A percentile compares a stretch with the other conserved stretches of the same genome.
These are phyloP conservation scores for Suillus fuscotomentosus DNA, from an alignment of 768 basidiomycete genomes.

Conservation along the genomic window DNA sequence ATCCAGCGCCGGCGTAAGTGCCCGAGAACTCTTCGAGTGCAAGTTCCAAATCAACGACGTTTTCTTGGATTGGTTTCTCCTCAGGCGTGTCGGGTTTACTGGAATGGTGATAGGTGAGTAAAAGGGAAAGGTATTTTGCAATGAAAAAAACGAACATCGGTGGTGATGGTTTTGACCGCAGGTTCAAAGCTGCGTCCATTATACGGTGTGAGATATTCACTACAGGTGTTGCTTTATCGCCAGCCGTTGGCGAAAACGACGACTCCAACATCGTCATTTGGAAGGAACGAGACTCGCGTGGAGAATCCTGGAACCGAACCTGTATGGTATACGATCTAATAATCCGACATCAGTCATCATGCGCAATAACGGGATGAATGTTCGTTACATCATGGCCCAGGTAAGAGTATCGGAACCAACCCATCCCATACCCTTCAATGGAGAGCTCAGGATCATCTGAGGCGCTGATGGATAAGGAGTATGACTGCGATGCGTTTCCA, in stretches of 20 bases:
- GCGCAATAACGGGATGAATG: neutral
- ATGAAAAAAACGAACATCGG: constrained; percentile 8
- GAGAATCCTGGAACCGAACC: constrained; percentile 37
- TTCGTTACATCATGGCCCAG: constrained; percentile 38
- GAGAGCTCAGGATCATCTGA: constrained; percentile 21
- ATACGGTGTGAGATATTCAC: constrained; percentile 15
- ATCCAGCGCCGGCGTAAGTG: constrained; percentile 36
- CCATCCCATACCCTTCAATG: constrained; percentile 39
- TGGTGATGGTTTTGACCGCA: neutral
- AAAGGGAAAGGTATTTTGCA: neutral
- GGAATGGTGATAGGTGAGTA: neutral
- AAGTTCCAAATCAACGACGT: neutral
- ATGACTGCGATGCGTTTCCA: constrained; percentile 30
- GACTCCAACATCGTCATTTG: constrained; percentile 35
- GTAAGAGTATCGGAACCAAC: constrained; percentile 40
- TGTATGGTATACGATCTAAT: constrained; percentile 33
- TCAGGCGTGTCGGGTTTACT: neutral
- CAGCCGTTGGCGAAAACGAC: constrained; percentile 33
- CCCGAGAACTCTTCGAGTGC: constrained; percentile 32
- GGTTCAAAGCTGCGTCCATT: constrained; percentile 21
- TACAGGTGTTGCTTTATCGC: constrained; percentile 14
- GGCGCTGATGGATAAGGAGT: constrained; percentile 19
- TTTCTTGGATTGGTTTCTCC: neutral
- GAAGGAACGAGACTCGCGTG: constrained; percentile 31
- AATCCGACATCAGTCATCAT: neutral